These are phyloP conservation scores for Gracilariopsis chorda DNA, from an alignment of 23 red algal species.

Conservation along the genomic window DNA sequence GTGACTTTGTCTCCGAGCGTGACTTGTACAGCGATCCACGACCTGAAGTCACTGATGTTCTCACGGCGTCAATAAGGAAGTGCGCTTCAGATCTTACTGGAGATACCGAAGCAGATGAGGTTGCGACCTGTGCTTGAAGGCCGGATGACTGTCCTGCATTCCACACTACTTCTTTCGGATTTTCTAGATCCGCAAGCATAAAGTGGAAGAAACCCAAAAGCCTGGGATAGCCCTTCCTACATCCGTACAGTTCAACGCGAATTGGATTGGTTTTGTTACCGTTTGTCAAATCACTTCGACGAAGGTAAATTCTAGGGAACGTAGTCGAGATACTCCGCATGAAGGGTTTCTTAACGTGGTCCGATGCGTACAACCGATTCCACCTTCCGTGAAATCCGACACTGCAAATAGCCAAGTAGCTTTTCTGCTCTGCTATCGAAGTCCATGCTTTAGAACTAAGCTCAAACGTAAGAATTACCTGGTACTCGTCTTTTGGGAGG, in stretches of 20 bases:
- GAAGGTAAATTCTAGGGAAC: conserved; percentile 7
- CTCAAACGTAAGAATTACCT: not conserved
- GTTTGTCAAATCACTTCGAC: not conserved
- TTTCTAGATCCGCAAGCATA: not conserved
- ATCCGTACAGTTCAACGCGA: conserved; percentile 40
- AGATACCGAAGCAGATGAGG: not conserved
- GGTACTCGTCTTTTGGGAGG: not conserved
- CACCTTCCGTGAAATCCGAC: conserved; percentile 15
- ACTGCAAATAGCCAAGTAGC: not conserved
- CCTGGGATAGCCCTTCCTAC: not conserved
- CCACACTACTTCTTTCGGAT: not conserved
- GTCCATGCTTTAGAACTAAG: not conserved
- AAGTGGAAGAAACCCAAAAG: conserved; percentile 20
- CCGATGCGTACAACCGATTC: conserved; percentile 15
- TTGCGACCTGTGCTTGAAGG: not conserved
- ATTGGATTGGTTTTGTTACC: conserved; percentile 25
- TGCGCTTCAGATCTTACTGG: not conserved
- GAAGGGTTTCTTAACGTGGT: conserved; percentile 13
- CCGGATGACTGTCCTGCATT: not conserved
- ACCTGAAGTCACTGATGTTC: too few species aligned
- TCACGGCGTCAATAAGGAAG: not conserved
- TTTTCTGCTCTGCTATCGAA: conserved; percentile 3
- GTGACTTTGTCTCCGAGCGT: too few species aligned
- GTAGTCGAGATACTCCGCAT: not conserved
- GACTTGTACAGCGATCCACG: too few species aligned